Evolutionary conservation across 2,329 filamentous ascomycete genomes (phyloP), one percentile per base, ranked within the genome.

Genomic region (Tolypocladium capitatum): DNA sequence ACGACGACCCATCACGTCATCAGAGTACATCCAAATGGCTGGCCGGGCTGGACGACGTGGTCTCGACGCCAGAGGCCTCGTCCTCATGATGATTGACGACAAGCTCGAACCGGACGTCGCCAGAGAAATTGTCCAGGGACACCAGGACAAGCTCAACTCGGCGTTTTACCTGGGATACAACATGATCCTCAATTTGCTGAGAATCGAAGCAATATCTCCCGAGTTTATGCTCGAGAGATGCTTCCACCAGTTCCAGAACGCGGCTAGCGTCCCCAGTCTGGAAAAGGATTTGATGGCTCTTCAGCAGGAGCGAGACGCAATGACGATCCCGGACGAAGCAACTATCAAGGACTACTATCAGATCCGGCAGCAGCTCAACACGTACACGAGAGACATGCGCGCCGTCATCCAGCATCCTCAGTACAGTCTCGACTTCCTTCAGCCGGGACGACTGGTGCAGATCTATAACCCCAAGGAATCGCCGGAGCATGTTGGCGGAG

Each of bases 71-170:
- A 85, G 92, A 55, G 92, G 92, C 76, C 94, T 97, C 57, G 92
- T 98, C 56, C 97, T 98, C 64, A 97, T 98, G 88, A 97, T 98
- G 91, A 86, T 98, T 52, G 85, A 94, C 60, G 86, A 94, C 64
- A 88, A 92, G 69, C 91, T 98, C 71, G 92, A 98, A 60, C 92
- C 92, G 1, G 81, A 87, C 2, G 82, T 84, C n/a, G 91, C 92
- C 38, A 94, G 94, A 67, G 83, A 86, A 53, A 96, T 98, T 57
- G 92, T 98, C 13, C 88, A 92, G 46, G 92, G 92, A 55, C 86
- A 96, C 61, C 92, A 98, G 65, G 94, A 98, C 65, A 89, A 90
- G 56, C 81, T 98, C 30, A 97, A 97, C 68, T 97, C 92, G 4
- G 92, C 92, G 1, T 98, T 98, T 68, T 87, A 98, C 63, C 76